Evolutionary conservation across 305 asterid species (phyloP).

Genomic region (Fraxinus greggii): DNA sequence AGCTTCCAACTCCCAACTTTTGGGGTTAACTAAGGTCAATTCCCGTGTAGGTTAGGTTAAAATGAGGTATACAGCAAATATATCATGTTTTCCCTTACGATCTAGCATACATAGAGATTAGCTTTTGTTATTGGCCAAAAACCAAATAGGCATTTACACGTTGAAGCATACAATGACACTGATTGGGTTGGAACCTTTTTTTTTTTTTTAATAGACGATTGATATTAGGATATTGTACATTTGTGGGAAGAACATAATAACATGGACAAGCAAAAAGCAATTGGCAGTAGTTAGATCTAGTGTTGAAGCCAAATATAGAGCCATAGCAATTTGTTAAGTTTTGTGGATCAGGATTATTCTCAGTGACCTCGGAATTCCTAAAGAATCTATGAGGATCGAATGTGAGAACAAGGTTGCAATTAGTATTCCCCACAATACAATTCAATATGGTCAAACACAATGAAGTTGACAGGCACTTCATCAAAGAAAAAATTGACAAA

Average conservation of each 20-base stretch:
- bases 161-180: neutral
- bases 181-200: neutral
- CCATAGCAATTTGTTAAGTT: neutral
- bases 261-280: neutral
- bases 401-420: slow-evolving; percentile 14
- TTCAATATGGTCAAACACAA: slow-evolving; percentile 3
- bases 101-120: neutral
- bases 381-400: neutral
- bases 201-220: neutral
- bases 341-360: neutral
- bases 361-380: neutral
- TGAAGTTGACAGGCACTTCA: slow-evolving; percentile 1
- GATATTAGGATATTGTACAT: neutral
- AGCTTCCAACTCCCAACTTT: neutral
- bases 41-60: neutral
- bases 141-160: neutral
- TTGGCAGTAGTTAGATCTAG: neutral
- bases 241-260: neutral
- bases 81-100: neutral
- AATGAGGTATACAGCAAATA: neutral
- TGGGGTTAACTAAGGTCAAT: neutral
- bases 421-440: slow-evolving; percentile 7
- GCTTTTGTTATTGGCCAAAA: neutral
- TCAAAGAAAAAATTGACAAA: slow-evolving; percentile 2
- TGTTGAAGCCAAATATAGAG: neutral